Evolutionary conservation across 1,284 basidiomycete species (phyloP), one percentile per base, ranked within the genome.

Genomic region (Cryptococcus floricola): DNA sequence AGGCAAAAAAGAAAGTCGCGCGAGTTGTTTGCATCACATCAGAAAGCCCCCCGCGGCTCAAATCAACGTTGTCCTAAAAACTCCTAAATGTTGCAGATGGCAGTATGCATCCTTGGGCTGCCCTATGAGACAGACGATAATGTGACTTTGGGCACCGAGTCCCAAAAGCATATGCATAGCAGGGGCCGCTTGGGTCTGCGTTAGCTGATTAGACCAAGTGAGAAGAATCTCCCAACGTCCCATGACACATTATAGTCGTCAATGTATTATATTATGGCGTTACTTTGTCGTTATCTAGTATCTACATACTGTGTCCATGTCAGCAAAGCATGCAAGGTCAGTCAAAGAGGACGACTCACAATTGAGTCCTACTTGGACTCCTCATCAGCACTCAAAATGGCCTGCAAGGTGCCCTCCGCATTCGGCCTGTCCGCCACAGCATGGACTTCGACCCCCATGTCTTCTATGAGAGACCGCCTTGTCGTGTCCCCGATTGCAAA

Each of bases 401-500:
- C 67, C 13, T 55, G 47, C 4, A 66, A 27, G 37, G 73, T 25
- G 0, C 72, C 70, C 8, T 59, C 54, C 2, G 74, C 62, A 45
- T 63, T 69, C 7, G 75, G 75, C 52, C 64, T 60, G 10, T 61
- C 53, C 3, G 74, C 75, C 2, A 73, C 64, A 0, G 70, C 74
- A 55, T 71, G 58, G 1, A 72, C 66, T 13, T 52, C 48, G 6
- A 67, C 50, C 5, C 61, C 51, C 12, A 57, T 51, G 6, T 57
- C 44, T 1, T 53, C 48, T 10, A 52, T 50, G 13, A 75, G 52
- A 44, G 52, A 70, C 12, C 51, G 53, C 25, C 54, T 58, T 2
- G 74, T 77, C 38, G 74, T 77, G 49, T 71, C 64, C 9, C 75
- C 75, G 27, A 77, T 75, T 0, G 69, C 71, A 0, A 63, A 66